Conservation (phyloP, 495 filamentous ascomycete species). For the Penicillium alfredii region DNA sequence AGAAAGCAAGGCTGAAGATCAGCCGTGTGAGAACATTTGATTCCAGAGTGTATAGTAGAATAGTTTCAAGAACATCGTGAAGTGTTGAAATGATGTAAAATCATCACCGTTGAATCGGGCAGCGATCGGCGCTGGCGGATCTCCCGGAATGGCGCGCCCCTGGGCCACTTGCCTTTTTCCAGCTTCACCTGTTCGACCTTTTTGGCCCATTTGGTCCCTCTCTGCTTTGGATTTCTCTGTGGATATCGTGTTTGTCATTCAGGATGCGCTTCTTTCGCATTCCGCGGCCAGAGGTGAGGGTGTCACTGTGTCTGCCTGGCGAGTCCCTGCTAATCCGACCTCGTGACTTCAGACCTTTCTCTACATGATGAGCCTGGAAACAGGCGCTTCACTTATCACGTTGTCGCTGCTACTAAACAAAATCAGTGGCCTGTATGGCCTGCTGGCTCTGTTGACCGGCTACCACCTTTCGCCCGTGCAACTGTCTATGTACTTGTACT, state of each 20-base stretch:
- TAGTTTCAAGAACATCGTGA: too few relatives aligned
- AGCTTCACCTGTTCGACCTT: neutral
- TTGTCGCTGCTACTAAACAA: slow-evolving; percentile 81
- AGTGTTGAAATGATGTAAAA: too few relatives aligned
- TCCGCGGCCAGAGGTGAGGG: slow-evolving; percentile 53
- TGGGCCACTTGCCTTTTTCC: slow-evolving; percentile 16
- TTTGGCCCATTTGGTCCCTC: slow-evolving; percentile 13
- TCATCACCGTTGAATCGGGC: slow-evolving; percentile 7
- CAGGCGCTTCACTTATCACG: slow-evolving; percentile 74
- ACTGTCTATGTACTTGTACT: slow-evolving; percentile 79
- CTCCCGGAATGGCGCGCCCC: slow-evolving; percentile 22
- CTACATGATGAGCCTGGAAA: slow-evolving; percentile 76
- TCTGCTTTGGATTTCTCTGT: too few relatives aligned
- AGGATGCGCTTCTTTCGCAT: slow-evolving; percentile 50
- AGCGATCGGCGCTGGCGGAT: slow-evolving; percentile 21
- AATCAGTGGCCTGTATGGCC: slow-evolving; percentile 77
- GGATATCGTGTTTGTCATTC: slow-evolving; percentile 11
- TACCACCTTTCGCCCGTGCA: slow-evolving; percentile 60
- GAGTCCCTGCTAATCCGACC: slow-evolving; percentile 17
- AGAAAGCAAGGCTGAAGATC: too few relatives aligned
- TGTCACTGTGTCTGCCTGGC: slow-evolving; percentile 1
- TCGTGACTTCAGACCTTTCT: slow-evolving; percentile 61
- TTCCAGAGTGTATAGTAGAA: too few relatives aligned
- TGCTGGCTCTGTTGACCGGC: slow-evolving; percentile 79
- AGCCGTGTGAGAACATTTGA: too few relatives aligned